These are phyloP conservation scores for Tetrapisispora fleetii DNA, from an alignment of 805 yeast genomes.

Conservation along the genomic window DNA sequence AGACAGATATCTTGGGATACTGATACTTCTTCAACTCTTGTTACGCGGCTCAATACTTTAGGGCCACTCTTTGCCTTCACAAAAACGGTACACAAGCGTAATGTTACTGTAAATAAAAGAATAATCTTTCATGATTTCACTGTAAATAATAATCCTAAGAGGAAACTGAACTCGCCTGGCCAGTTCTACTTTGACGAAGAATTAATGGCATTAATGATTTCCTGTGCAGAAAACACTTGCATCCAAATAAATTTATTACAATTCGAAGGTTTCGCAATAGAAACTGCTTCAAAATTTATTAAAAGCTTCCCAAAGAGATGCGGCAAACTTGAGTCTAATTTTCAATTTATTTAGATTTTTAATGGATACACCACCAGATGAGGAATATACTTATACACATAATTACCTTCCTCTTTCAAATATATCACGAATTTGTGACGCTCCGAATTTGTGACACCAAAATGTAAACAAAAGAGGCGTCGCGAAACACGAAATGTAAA, in stretches of 20 bases:
- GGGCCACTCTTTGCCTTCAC: slow-evolving; percentile 47
- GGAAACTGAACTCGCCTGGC: slow-evolving; percentile 17
- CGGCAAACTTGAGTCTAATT: slow-evolving; percentile 5
- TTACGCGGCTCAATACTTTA: slow-evolving; percentile 39
- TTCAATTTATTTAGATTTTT: too few relatives aligned
- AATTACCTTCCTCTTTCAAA: too few relatives aligned
- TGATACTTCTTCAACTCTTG: slow-evolving; percentile 31
- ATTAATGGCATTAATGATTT: slow-evolving; percentile 28
- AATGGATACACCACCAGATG: too few relatives aligned
- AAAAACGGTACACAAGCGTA: slow-evolving; percentile 27
- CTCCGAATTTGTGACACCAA: not conserved
- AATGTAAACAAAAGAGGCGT: not conserved
- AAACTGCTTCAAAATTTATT: slow-evolving; percentile 37
- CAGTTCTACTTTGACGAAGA: slow-evolving; percentile 21
- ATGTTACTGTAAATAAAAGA: slow-evolving; percentile 32
- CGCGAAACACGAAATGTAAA: slow-evolving; percentile 2
- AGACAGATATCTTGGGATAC: slow-evolving; percentile 40
- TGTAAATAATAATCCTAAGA: not conserved
- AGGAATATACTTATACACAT: too few relatives aligned
- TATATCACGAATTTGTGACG: too few relatives aligned
- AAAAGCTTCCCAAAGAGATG: slow-evolving; percentile 38
- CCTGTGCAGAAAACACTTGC: slow-evolving; percentile 34
- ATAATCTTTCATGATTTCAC: slow-evolving; percentile 39
- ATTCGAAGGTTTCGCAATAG: slow-evolving; percentile 45
- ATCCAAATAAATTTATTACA: slow-evolving; percentile 34